Evolutionary conservation across 2,329 filamentous ascomycete species (phyloP).

Genomic region (Aspergillus texensis): DNA sequence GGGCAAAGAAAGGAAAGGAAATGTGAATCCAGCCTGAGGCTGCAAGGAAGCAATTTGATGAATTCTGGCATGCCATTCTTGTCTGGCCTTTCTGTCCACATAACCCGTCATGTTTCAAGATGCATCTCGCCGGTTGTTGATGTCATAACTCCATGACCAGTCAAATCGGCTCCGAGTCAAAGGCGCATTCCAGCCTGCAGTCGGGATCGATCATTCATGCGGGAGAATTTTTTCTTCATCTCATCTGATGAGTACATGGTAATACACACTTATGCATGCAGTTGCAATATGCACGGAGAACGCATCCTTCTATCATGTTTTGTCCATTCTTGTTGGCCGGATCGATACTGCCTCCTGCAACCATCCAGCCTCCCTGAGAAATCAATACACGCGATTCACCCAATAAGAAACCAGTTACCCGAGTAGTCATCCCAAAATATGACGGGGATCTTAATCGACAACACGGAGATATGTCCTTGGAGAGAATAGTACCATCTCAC

Average conservation of each 20-base stretch:
- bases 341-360: background rate
- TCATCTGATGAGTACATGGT: slow-evolving; percentile 6
- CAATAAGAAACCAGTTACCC: background rate
- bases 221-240: slow-evolving; percentile 4
- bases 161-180: slow-evolving; percentile 4
- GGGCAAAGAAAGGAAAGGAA: background rate
- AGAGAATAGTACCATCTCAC: slow-evolving; percentile 9
- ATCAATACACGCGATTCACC: background rate
- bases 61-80: background rate
- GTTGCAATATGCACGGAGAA: slow-evolving; percentile 3
- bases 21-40: background rate
- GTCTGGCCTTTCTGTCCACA: background rate
- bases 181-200: background rate
- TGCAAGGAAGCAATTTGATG: no score
- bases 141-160: slow-evolving; percentile 2
- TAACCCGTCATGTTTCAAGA: background rate
- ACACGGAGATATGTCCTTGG: slow-evolving; percentile 10
- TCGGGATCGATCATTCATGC: background rate
- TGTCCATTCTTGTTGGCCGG: background rate
- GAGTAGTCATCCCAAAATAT: background rate
- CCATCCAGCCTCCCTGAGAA: background rate
- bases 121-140: background rate
- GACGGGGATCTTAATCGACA: background rate
- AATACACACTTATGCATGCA: background rate
- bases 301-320: slow-evolving; percentile 1